Evolutionary conservation across 2,329 filamentous ascomycete genomes (phyloP).

Genomic region (Colletotrichum zoysiae): DNA sequence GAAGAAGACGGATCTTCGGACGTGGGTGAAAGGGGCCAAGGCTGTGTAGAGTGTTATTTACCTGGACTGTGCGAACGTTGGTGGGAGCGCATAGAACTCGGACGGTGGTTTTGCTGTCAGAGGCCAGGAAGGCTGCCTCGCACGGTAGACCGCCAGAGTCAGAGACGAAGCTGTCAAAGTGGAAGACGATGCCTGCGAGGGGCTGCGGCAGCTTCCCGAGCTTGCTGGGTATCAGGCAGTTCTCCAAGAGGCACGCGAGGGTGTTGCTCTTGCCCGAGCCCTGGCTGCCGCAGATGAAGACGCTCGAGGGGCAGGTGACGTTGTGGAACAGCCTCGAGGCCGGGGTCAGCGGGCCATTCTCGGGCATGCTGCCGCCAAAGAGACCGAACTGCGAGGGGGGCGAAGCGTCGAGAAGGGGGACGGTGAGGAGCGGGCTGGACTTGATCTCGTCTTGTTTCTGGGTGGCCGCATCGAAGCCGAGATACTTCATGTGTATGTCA

Average conservation of each 20-base stretch:
- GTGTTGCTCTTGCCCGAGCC: conserved; percentile 75
- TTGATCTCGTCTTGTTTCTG: conserved; percentile 26
- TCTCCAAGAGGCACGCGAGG: conserved; percentile 68
- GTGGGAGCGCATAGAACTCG: conserved; percentile 67
- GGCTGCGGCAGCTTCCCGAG: conserved; percentile 63
- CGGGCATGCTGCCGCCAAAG: conserved; percentile 43
- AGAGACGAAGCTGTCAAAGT: conserved; percentile 70
- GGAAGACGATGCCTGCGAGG: conserved; percentile 72
- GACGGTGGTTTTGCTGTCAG: conserved; percentile 58
- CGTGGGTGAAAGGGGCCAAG: not conserved
- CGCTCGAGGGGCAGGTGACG: conserved; percentile 64
- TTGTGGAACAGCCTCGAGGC: conserved; percentile 58
- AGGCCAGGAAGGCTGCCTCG: conserved; percentile 70
- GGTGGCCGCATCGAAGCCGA: not conserved
- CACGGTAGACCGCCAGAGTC: conserved; percentile 64
- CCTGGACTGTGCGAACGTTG: conserved; percentile 57
- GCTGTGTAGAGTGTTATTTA: not conserved
- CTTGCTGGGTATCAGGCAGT: conserved; percentile 62
- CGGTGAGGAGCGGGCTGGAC: conserved; percentile 34
- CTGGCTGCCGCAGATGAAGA: conserved; percentile 74
- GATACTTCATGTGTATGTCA: conserved; percentile 8
- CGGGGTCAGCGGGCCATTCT: conserved; percentile 13
- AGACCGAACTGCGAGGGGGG: conserved; percentile 40
- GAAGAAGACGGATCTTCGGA: not conserved
- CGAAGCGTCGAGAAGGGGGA: not conserved